A percentile compares a stretch with the other conserved stretches of the same genome.
phyloP scores from a whole-genome alignment of 2,329 filamentous ascomycete species.

The Botryosphaeria agaves region DNA sequence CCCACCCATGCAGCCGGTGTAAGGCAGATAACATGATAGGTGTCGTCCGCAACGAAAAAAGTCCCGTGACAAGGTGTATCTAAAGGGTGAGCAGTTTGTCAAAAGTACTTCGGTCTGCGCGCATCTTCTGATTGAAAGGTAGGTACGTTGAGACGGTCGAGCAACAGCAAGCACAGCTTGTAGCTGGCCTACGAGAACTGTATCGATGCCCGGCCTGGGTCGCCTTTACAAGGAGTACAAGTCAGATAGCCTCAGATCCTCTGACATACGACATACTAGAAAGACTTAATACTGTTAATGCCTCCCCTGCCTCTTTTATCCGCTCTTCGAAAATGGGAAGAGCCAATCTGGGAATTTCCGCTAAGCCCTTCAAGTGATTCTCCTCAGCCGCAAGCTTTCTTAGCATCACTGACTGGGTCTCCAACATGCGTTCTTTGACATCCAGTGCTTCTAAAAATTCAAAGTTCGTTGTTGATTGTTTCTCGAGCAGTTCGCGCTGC shows the following conservation, averaged over 20 bases:
- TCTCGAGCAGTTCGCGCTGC: too few relatives aligned
- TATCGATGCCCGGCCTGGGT: constrained; percentile 40
- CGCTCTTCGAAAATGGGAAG: too few relatives aligned
- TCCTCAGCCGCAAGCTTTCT: too few relatives aligned
- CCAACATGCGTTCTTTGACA: too few relatives aligned
- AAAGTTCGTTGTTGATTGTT: too few relatives aligned
- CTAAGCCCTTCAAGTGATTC: too few relatives aligned
- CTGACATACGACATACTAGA: constrained; percentile 47
- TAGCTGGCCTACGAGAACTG: constrained; percentile 41
- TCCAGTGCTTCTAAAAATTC: too few relatives aligned
- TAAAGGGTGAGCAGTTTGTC: constrained; percentile 37
- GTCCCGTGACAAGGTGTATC: constrained; percentile 48
- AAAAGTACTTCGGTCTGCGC: too few relatives aligned
- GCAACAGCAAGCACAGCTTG: constrained; percentile 45
- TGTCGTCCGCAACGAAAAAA: constrained; percentile 49
- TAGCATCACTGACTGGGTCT: too few relatives aligned
- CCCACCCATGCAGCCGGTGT: constrained; percentile 42
- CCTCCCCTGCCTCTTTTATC: too few relatives aligned
- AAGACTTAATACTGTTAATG: constrained; percentile 38
- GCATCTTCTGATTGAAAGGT: too few relatives aligned
- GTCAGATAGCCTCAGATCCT: constrained; percentile 38
- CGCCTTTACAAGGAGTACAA: constrained; percentile 30
- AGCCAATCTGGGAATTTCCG: too few relatives aligned
- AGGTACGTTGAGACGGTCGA: constrained; percentile 52
- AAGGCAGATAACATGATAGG: constrained; percentile 47